Base-by-base conservation (phyloP, 2,329 filamentous ascomycete species). In the Mycosphaerella sp. region DNA sequence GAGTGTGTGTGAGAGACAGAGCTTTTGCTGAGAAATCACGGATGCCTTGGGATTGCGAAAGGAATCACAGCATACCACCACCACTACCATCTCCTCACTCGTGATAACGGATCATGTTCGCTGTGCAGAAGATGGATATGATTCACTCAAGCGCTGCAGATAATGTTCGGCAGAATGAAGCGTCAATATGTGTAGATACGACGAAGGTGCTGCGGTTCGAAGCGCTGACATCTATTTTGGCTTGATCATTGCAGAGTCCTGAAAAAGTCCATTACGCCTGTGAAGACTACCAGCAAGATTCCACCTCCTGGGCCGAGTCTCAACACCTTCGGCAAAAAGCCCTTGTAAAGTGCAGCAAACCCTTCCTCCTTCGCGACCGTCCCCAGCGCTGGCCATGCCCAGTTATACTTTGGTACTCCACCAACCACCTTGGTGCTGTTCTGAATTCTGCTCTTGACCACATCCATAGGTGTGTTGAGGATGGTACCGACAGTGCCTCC, bases 391-490 rank as follows among this genome's bases (percentile, higher is more conserved):
- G 89, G 87, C 81, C 85, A 95, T 28, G 93, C 93, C 93, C 93
- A 98, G 80, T 97, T 96, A 77, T 98, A 98, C 79, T 98, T 98
- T 67, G 87, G 87, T 17, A 82, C 73, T 48, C 80, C 77, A 4
- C 93, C 93, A n/a, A 86, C 70, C 35, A 95, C 75, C 77, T 87
- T 91, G 60, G 87, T 79, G 50, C 82, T 89, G 75, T 98, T 98
- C 73, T 98, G 93, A 62, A 98, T 98, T 58, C 93, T 85, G 60
- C 87, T 94, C 81, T 98, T 98, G 74, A 97, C 90, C 16, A 97
- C 91, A 66, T 97, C 90, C 82, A 95, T 84, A 52, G 90, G 89
- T 2, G 91, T 97, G 78, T 98, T 98, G 58, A 97, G 68, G 36
- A 96, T 79, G 2, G 91, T 98, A 70, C 93, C 91, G 46, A 85